Base-by-base conservation (phyloP, 1,139 yeast genomes). In the Wickerhamiella pararugosa region DNA sequence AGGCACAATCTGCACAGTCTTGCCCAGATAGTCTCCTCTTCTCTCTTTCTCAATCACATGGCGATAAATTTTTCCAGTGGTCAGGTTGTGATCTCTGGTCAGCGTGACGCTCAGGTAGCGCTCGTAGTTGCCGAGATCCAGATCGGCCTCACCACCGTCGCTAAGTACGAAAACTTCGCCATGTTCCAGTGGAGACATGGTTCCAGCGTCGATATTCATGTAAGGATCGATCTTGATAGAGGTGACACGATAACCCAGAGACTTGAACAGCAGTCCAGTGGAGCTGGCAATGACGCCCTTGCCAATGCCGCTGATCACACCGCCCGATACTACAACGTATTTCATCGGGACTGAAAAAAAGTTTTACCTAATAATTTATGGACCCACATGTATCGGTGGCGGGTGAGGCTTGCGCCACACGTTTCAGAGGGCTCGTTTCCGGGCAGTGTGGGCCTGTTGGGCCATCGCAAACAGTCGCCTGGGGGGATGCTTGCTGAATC, bases 1-100 rank as follows among this genome's bases (percentile, higher is more conserved):
- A 38, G 99, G 99, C 51, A 90, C 99, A 51, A 90, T 94, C 67
- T 92, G 98, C 43, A 90, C 99, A n/a, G 99, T 90, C 62, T 92
- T 92, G 55, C 99, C 99, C 57, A 90, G 71, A 58, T 90, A 90
- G 62, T 90, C 98, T 56, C 99, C 99, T 50, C 75, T 83, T 66
- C 99, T 78, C 67, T 90, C 99, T 58, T 74, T 79, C 61, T 87
- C 92, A 59, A 90, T 90, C 45, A 90, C 98, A 53, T 80, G 83
- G 45, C 87, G 80, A 65, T 90, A 90, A 52, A 90, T 84, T 63
- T 90, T 90, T 62, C 99, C 99, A 32, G 99, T 90, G 51, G 99
- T 90, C 61, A 90, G 87, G 66, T 90, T 90, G 66, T 90, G 97
- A 62, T 84, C 93, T 55, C 70, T 77, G 41, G 97, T 90, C 60